Conservation (phyloP, 495 filamentous ascomycete genomes). For the Aspergillus ostianus region DNA sequence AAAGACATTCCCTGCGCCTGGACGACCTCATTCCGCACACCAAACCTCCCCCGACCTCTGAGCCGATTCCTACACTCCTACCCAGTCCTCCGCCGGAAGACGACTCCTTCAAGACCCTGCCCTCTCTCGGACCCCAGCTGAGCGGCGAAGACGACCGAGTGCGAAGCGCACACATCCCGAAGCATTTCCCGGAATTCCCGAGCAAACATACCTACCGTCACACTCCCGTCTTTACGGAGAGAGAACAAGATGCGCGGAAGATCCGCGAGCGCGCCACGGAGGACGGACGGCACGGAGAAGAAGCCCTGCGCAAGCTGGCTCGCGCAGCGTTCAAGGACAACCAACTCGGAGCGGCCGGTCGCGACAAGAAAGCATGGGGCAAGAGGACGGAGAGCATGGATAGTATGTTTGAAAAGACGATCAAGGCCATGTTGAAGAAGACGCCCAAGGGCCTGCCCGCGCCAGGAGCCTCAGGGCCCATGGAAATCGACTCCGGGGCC, state of each 20-base stretch:
- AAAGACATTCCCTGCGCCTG: slow-evolving; percentile 29
- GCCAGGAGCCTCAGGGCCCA: slow-evolving; percentile 17
- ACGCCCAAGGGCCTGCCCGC: slow-evolving; percentile 22
- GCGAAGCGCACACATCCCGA: slow-evolving; percentile 56
- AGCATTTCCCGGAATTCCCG: slow-evolving; percentile 67
- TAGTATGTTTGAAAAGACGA: slow-evolving; percentile 50
- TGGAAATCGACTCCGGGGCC: slow-evolving; percentile 37
- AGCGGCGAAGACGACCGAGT: slow-evolving; percentile 50
- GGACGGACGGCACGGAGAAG: slow-evolving; percentile 70
- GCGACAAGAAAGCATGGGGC: slow-evolving; percentile 47
- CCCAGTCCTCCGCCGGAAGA: slow-evolving; percentile 50
- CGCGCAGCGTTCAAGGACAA: slow-evolving; percentile 48
- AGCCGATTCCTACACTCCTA: slow-evolving; percentile 34
- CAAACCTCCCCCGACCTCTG: slow-evolving; percentile 32
- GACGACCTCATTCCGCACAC: slow-evolving; percentile 44
- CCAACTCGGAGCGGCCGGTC: slow-evolving; percentile 32
- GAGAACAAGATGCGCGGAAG: slow-evolving; percentile 66
- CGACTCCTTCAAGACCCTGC: slow-evolving; percentile 30
- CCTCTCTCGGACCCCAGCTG: slow-evolving; percentile 54
- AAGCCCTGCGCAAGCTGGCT: slow-evolving; percentile 67
- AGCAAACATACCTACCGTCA: slow-evolving; percentile 70
- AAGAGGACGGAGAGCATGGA: slow-evolving; percentile 44
- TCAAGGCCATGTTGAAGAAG: slow-evolving; percentile 39
- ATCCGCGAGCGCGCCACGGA: slow-evolving; percentile 72
- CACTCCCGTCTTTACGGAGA: slow-evolving; percentile 62